These are phyloP conservation scores for Penicillium sp. DNA, from an alignment of 2,329 filamentous ascomycete genomes.

Conservation along the genomic window DNA sequence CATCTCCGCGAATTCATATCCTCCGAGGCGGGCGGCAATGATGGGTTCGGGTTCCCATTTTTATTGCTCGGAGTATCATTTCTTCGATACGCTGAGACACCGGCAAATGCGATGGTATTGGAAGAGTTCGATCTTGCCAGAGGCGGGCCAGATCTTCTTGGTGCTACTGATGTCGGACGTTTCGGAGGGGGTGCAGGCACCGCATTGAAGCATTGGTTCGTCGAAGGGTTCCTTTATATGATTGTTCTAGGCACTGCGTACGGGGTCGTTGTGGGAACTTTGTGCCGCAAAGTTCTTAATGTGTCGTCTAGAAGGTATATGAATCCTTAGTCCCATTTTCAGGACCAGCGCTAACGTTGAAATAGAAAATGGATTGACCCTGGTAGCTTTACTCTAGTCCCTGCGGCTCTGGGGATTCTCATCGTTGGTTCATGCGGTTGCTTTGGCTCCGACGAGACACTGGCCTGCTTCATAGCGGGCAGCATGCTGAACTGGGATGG, in stretches of 20 bases:
- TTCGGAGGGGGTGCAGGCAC: constrained; percentile 58
- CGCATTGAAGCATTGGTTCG: constrained; percentile 61
- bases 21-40: constrained; percentile 65
- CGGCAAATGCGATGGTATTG: constrained; percentile 26
- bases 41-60: constrained; percentile 67
- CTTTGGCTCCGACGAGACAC: constrained; percentile 63
- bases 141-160: constrained; percentile 34
- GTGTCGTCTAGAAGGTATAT: constrained; percentile 39
- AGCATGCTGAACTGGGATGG: constrained; percentile 67
- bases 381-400: constrained; percentile 60
- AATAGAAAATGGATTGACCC: constrained; percentile 60
- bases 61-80: constrained; percentile 63
- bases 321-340: too few relatives aligned
- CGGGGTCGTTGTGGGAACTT: constrained; percentile 57
- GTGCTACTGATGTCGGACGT: constrained; percentile 53
- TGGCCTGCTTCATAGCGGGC: constrained; percentile 66
- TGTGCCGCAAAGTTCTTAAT: constrained; percentile 54
- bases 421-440: constrained; percentile 62
- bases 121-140: constrained; percentile 25
- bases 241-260: constrained; percentile 60
- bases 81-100: constrained; percentile 57
- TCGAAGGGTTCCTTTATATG: constrained; percentile 66
- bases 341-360: neutral
- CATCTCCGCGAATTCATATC: constrained; percentile 66
- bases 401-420: constrained; percentile 60